Conservation (phyloP, 495 filamentous ascomycete genomes). For the Lophiotrema nucula region DNA sequence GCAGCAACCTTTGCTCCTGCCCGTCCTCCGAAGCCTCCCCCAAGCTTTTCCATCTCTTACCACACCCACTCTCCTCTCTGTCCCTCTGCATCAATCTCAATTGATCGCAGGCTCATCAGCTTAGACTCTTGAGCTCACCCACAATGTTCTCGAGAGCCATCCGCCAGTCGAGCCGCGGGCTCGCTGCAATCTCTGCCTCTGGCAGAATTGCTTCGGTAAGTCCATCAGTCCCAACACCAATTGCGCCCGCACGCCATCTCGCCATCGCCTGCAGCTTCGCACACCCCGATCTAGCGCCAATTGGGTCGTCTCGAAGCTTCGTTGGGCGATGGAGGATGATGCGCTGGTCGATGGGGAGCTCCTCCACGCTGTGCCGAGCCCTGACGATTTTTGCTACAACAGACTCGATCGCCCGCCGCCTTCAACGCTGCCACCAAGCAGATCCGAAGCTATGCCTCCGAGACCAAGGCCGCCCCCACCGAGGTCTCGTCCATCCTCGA, state of each 20-base stretch:
- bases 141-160: conserved; percentile 98
- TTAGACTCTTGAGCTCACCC: conserved; percentile 58
- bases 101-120: conserved; percentile 35
- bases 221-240: conserved; percentile 42
- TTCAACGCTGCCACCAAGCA: conserved; percentile 71
- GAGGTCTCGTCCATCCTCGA: conserved; percentile 99
- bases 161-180: conserved; percentile 88
- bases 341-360: conserved; percentile 26
- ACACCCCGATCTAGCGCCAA: conserved; percentile 4
- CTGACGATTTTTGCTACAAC: conserved; percentile 39
- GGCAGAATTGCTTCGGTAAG: conserved; percentile 91
- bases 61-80: conserved; percentile 29
- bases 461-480: conserved; percentile 92
- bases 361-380: conserved; percentile 33
- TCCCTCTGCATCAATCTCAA: conserved; percentile 39
- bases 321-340: conserved; percentile 4
- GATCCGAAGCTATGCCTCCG: conserved; percentile 84
- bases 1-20: too few relatives aligned
- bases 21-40: neutral
- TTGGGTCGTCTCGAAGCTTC: conserved; percentile 35
- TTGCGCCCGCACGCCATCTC: conserved; percentile 39
- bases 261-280: conserved; percentile 35
- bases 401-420: conserved; percentile 81
- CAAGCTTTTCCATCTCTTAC: conserved; percentile 19
- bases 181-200: conserved; percentile 86